Conservation (phyloP, 1,139 yeast genomes). For the Kurtzmaniella quercitrusa region DNA sequence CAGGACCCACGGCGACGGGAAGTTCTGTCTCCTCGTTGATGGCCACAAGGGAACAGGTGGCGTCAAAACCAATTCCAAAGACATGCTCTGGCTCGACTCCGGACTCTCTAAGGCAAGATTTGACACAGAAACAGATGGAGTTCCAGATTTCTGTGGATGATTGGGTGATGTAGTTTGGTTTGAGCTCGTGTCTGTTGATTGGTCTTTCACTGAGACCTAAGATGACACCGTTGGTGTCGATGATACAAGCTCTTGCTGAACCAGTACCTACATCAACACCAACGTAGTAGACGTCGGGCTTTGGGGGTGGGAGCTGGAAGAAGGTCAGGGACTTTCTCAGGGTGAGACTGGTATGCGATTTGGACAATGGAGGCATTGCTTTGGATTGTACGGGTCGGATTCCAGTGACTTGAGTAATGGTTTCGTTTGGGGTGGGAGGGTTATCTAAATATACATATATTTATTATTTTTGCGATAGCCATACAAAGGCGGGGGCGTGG, state of each 20-base stretch:
- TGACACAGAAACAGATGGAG: constrained; percentile 78
- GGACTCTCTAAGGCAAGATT: constrained; percentile 66
- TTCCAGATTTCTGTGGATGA: constrained; percentile 93
- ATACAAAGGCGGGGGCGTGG: too few relatives aligned
- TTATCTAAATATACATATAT: neutral
- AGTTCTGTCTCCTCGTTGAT: constrained; percentile 59
- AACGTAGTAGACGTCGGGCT: constrained; percentile 59
- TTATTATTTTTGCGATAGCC: too few relatives aligned
- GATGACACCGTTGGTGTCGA: constrained; percentile 79
- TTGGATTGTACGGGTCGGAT: neutral
- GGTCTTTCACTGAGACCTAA: constrained; percentile 78
- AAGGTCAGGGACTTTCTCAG: constrained; percentile 38
- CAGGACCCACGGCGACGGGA: constrained; percentile 91
- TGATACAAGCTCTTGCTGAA: constrained; percentile 90
- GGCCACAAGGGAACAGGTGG: constrained; percentile 91
- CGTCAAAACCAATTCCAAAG: constrained; percentile 92
- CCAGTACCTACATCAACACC: constrained; percentile 99
- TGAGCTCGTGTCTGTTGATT: constrained; percentile 69
- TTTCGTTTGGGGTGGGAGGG: neutral
- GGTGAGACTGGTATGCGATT: constrained; percentile 37
- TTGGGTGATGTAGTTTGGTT: constrained; percentile 72
- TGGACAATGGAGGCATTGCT: constrained; percentile 13
- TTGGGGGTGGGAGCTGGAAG: constrained; percentile 37
- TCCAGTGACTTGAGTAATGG: neutral
- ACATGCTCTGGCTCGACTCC: constrained; percentile 64